These are phyloP conservation scores for Gentiana dahurica DNA, from an alignment of 257 asterid genomes.

Conservation along the genomic window DNA sequence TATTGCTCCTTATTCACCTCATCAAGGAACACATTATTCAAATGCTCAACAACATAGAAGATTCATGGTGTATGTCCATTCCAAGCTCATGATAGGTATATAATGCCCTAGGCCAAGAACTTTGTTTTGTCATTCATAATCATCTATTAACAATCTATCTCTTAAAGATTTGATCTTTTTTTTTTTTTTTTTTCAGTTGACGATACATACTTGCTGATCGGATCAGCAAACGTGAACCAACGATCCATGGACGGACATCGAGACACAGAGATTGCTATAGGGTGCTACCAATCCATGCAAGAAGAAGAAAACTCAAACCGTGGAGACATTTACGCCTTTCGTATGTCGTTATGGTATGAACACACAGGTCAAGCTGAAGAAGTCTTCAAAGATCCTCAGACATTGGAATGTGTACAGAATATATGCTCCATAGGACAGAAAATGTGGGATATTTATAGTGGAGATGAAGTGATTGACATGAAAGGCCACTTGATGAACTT, in stretches of 20 bases:
- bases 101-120: neutral
- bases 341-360: slow-evolving; percentile 78
- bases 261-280: slow-evolving; percentile 82
- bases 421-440: slow-evolving; percentile 48
- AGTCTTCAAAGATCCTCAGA: slow-evolving; percentile 43
- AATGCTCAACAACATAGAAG: slow-evolving; percentile 72
- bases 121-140: too few species aligned
- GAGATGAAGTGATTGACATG: slow-evolving; percentile 62
- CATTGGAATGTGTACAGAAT: slow-evolving; percentile 42
- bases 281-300: slow-evolving; percentile 50
- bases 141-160: too few species aligned
- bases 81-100: slow-evolving; percentile 89
- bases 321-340: slow-evolving; percentile 49
- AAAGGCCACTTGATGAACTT: slow-evolving; percentile 65
- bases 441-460: slow-evolving; percentile 66
- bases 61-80: slow-evolving; percentile 91
- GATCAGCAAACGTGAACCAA: slow-evolving; percentile 87
- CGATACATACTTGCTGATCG: slow-evolving; percentile 59
- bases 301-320: slow-evolving; percentile 19
- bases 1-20: slow-evolving; percentile 73
- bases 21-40: slow-evolving; percentile 52
- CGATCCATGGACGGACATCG: slow-evolving; percentile 91
- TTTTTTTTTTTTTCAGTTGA: slow-evolving; percentile 42
- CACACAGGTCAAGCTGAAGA: slow-evolving; percentile 54
- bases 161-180: neutral